Evolutionary conservation across 2,329 filamentous ascomycete genomes (phyloP).

Genomic region (Cladosporium oxysporum): DNA sequence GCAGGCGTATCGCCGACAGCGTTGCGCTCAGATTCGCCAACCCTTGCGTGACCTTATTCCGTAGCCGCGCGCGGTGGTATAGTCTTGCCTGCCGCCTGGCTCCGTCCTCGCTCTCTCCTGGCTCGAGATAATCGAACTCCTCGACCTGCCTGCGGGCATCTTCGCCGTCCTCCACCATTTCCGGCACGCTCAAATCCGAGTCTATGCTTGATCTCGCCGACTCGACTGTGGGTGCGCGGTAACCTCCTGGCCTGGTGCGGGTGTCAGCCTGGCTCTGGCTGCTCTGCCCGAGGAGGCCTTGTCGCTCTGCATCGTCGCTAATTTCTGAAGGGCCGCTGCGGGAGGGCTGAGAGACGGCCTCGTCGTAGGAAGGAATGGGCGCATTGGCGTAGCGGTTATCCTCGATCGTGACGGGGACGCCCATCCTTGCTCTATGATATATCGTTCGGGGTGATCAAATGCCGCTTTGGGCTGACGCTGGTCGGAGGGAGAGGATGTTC

Average conservation of each 20-base stretch:
- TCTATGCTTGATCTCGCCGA: constrained; percentile 66
- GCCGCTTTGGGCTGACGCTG: constrained; percentile 13
- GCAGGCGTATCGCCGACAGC: constrained; percentile 58
- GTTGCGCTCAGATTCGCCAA: constrained; percentile 58
- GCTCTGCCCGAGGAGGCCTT: constrained; percentile 66
- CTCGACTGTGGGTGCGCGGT: constrained; percentile 80
- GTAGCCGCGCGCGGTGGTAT: constrained; percentile 44
- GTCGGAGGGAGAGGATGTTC: background rate
- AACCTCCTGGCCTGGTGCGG: constrained; percentile 52
- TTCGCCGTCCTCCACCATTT: constrained; percentile 54
- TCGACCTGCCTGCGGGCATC: constrained; percentile 73
- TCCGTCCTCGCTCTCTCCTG: constrained; percentile 30
- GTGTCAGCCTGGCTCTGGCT: constrained; percentile 24
- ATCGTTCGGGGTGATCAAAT: constrained; percentile 2
- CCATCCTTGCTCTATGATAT: constrained; percentile 6
- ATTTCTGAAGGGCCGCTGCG: constrained; percentile 58
- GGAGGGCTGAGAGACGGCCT: constrained; percentile 66
- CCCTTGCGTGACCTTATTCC: constrained; percentile 57
- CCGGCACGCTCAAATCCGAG: constrained; percentile 51
- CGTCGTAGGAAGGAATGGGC: constrained; percentile 81
- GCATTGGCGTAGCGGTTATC: constrained; percentile 38
- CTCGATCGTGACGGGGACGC: constrained; percentile 16
- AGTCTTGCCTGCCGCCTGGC: constrained; percentile 28
- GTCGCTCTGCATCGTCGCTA: constrained; percentile 69
- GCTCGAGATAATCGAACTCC: constrained; percentile 82